Evolutionary conservation across 169 alveolate genomes (phyloP).

Genomic region (Plasmodium berghei): DNA sequence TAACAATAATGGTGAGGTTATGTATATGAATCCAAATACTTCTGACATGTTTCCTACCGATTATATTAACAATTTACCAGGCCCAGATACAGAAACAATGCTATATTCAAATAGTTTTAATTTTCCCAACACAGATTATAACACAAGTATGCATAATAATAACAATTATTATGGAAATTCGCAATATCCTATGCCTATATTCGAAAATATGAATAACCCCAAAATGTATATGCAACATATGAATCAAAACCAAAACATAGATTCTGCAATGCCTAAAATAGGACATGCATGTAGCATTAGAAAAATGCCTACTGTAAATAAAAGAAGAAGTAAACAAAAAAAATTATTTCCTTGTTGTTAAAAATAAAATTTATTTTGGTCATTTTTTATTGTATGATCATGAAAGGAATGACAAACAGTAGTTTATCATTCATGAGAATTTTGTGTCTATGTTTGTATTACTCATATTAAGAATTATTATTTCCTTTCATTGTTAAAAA

Average conservation of each 20-base stretch:
- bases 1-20: conserved; percentile 18
- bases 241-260: conserved; percentile 28
- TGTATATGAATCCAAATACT: conserved; percentile 52
- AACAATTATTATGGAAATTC: conserved; percentile 31
- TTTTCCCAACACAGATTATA: conserved; percentile 35
- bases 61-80: conserved; percentile 27
- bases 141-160: conserved; percentile 18
- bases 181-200: conserved; percentile 65
- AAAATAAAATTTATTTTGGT: not conserved
- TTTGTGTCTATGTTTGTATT: conserved; percentile 2
- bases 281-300: conserved; percentile 36
- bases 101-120: conserved; percentile 47
- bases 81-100: conserved; percentile 47
- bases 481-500: not conserved
- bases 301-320: conserved; percentile 48
- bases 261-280: conserved; percentile 19
- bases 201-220: conserved; percentile 76
- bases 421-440: not conserved
- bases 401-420: not conserved
- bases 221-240: conserved; percentile 73
- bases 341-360: conserved; percentile 74
- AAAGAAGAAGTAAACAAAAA: conserved; percentile 66
- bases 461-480: not conserved
- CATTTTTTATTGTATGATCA: not conserved
- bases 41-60: conserved; percentile 58